These are phyloP conservation scores for Acanthamoeba royreba DNA, from an alignment of 208 protist species.

Conservation along the genomic window DNA sequence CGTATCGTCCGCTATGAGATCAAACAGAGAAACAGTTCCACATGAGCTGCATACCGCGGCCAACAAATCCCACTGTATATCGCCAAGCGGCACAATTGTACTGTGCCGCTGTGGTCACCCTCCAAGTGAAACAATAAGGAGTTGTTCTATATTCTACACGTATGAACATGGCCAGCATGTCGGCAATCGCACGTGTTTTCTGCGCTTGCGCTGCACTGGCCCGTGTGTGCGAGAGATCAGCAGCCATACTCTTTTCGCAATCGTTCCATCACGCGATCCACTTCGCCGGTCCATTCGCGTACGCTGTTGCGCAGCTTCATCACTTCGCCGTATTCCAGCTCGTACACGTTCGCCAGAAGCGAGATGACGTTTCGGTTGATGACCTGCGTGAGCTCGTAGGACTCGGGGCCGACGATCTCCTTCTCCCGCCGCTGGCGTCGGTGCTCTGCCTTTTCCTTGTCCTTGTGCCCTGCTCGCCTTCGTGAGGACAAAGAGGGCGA, in stretches of 20 bases:
- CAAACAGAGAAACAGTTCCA: too few relatives aligned
- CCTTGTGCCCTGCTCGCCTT: neutral
- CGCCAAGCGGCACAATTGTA: too few relatives aligned
- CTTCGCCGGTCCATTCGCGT: slow-evolving; percentile 10
- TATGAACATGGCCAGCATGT: too few relatives aligned
- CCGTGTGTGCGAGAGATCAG: too few relatives aligned
- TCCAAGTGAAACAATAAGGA: too few relatives aligned
- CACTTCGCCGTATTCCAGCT: slow-evolving; percentile 4
- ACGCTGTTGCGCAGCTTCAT: slow-evolving; percentile 22
- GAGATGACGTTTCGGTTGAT: neutral
- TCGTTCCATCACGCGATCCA: neutral
- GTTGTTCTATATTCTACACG: too few relatives aligned
- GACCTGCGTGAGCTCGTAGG: neutral
- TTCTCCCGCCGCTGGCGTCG: neutral
- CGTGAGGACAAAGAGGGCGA: neutral
- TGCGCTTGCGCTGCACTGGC: too few relatives aligned
- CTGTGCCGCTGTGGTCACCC: too few relatives aligned
- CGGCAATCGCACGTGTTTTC: too few relatives aligned
- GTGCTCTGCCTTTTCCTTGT: neutral
- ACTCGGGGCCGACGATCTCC: neutral
- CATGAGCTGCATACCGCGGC: too few relatives aligned
- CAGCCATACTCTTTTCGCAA: neutral
- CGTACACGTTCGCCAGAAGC: neutral
- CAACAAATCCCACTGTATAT: too few relatives aligned
- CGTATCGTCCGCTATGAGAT: neutral